Conservation (phyloP, 2,329 filamentous ascomycete genomes). For the Hymenoscyphus linearis region DNA sequence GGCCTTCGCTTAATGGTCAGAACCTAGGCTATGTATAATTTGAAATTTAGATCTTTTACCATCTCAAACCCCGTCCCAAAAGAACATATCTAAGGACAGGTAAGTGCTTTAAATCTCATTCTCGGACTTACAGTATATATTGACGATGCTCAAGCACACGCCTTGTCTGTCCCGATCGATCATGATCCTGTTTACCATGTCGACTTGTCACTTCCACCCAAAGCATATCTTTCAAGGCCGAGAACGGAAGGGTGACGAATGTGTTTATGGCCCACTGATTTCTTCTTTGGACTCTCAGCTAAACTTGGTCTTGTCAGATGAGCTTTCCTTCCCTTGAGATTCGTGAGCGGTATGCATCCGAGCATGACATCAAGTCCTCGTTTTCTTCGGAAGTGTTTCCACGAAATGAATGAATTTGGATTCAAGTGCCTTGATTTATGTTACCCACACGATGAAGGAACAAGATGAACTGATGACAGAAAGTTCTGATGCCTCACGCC, state of each 20-base stretch:
- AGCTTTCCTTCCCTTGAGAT: neutral
- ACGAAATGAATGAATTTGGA: neutral
- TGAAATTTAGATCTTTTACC: too few relatives aligned
- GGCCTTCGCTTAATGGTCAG: too few relatives aligned
- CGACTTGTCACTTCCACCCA: neutral
- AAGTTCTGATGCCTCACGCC: neutral
- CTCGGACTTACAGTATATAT: neutral
- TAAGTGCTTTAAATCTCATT: neutral
- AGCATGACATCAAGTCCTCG: neutral
- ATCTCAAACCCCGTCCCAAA: too few relatives aligned
- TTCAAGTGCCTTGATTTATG: neutral
- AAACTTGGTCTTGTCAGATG: neutral
- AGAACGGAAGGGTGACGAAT: neutral
- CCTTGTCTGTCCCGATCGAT: neutral
- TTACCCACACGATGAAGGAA: neutral
- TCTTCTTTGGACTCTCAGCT: neutral
- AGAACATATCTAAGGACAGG: neutral
- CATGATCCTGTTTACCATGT: neutral
- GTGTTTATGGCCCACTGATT: neutral
- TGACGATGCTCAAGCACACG: neutral
- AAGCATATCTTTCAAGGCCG: neutral
- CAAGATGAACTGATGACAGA: neutral
- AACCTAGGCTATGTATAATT: too few relatives aligned
- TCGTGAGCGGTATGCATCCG: neutral
- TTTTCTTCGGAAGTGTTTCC: neutral